These are phyloP conservation scores for Fistulinella cinereoalba DNA, from an alignment of 1,284 basidiomycete genomes.

Conservation along the genomic window DNA sequence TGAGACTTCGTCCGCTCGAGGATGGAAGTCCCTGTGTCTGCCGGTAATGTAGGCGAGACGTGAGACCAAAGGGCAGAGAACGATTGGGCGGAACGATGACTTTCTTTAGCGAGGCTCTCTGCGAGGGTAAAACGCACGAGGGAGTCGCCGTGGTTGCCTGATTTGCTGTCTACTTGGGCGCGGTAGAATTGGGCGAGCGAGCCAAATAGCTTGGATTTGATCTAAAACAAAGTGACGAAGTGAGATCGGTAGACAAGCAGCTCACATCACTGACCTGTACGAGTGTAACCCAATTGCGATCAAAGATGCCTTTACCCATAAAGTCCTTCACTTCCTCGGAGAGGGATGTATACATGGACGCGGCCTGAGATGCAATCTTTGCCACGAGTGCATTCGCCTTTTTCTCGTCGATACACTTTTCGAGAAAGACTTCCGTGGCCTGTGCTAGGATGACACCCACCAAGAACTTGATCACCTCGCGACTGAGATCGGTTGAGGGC, in stretches of 20 bases:
- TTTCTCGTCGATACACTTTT: slow-evolving; percentile 91
- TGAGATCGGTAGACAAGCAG: slow-evolving; percentile 1
- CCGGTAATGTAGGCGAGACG: slow-evolving; percentile 81
- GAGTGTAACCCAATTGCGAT: slow-evolving; percentile 90
- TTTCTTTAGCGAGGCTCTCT: slow-evolving; percentile 84
- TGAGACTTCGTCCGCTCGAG: slow-evolving; percentile 84
- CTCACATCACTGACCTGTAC: slow-evolving; percentile 57
- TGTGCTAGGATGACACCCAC: slow-evolving; percentile 87
- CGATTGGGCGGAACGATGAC: slow-evolving; percentile 62
- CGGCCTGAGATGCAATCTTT: slow-evolving; percentile 85
- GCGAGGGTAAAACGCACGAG: slow-evolving; percentile 81
- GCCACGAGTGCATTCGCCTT: slow-evolving; percentile 78
- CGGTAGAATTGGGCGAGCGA: slow-evolving; percentile 90
- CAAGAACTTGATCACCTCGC: slow-evolving; percentile 93
- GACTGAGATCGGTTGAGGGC: slow-evolving; percentile 93
- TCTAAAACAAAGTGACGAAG: slow-evolving; percentile 41
- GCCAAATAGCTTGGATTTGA: slow-evolving; percentile 88
- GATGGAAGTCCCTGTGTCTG: slow-evolving; percentile 79
- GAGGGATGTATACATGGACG: slow-evolving; percentile 75
- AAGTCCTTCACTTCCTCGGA: slow-evolving; percentile 94
- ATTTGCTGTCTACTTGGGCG: slow-evolving; percentile 72
- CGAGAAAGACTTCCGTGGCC: slow-evolving; percentile 94
- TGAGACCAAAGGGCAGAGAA: slow-evolving; percentile 76
- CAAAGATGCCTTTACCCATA: slow-evolving; percentile 92
- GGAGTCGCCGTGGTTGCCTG: slow-evolving; percentile 83